Evolutionary conservation across 371 early-diverging fungal genomes (phyloP).

Genomic region (Rhizopus delemar): DNA sequence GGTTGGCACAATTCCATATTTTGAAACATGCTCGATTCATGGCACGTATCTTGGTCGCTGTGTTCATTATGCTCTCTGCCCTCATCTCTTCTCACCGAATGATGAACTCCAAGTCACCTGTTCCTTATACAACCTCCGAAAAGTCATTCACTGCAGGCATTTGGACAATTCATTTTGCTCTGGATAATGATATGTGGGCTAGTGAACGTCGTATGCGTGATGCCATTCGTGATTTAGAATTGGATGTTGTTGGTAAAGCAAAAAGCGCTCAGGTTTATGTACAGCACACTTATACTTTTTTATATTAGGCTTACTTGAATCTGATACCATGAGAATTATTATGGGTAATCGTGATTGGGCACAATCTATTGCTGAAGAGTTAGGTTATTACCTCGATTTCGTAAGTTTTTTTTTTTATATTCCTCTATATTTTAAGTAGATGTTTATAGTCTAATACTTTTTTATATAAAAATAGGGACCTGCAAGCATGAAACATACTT

Average conservation of each 20-base stretch:
- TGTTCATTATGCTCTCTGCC: conserved; percentile 33
- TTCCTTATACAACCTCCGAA: conserved; percentile 64
- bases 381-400: conserved; percentile 79
- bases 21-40: conserved; percentile 41
- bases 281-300: not conserved
- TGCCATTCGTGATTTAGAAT: conserved; percentile 73
- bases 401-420: conserved; percentile 31
- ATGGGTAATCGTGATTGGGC: conserved; percentile 88
- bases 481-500: conserved; percentile 82
- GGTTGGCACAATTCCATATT: conserved; percentile 37
- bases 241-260: conserved; percentile 76
- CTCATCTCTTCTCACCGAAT: conserved; percentile 39
- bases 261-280: not conserved
- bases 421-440: not conserved
- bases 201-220: conserved; percentile 75
- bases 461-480: conserved; percentile 50
- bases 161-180: conserved; percentile 87
- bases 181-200: conserved; percentile 85
- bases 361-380: conserved; percentile 77
- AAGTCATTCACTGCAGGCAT: conserved; percentile 78
- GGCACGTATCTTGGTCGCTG: conserved; percentile 33
- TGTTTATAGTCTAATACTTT: not conserved
- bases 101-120: conserved; percentile 46
- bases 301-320: conserved; percentile 67
- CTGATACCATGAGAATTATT: conserved; percentile 79